Conservation (phyloP, 1,284 basidiomycete species). For the Microbotryum lychnidis-dioicae region DNA sequence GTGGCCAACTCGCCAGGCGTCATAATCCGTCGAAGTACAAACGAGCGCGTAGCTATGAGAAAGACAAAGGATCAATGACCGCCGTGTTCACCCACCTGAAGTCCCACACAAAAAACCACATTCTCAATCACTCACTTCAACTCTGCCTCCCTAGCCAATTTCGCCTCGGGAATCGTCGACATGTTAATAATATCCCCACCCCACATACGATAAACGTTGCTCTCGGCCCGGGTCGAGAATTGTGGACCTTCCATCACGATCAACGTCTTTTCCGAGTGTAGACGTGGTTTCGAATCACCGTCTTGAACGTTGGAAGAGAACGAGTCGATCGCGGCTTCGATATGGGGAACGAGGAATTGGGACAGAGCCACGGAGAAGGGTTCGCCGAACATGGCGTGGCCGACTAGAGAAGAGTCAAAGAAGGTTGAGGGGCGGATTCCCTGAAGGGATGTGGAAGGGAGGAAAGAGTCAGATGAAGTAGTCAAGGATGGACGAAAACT, state of each 20-base stretch:
- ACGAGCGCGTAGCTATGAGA: conserved; percentile 69
- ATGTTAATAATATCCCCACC: conserved; percentile 86
- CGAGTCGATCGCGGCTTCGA: conserved; percentile 56
- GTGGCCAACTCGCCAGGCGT: conserved; percentile 60
- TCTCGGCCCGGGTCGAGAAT: conserved; percentile 81
- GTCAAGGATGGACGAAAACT: not conserved
- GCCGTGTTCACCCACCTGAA: not conserved
- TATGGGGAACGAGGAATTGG: conserved; percentile 58
- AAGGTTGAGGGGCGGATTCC: conserved; percentile 56
- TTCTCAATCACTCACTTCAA: conserved; percentile 54
- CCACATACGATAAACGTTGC: conserved; percentile 84
- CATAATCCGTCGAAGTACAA: conserved; percentile 62
- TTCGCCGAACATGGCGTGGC: conserved; percentile 89
- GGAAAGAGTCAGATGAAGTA: not conserved
- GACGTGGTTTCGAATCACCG: conserved; percentile 34
- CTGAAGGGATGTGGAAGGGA: not conserved
- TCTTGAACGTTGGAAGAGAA: conserved; percentile 49
- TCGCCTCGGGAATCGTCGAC: conserved; percentile 87
- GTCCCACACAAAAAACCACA: not conserved
- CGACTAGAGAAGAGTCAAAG: conserved; percentile 79
- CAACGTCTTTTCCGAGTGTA: conserved; percentile 75
- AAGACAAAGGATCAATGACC: not conserved
- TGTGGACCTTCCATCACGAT: conserved; percentile 94
- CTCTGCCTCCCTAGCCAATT: conserved; percentile 90
- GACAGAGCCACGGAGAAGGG: conserved; percentile 50